Evolutionary conservation across 805 yeast genomes (phyloP), one percentile per base, ranked within the genome.

Genomic region (Ogataea minuta): DNA sequence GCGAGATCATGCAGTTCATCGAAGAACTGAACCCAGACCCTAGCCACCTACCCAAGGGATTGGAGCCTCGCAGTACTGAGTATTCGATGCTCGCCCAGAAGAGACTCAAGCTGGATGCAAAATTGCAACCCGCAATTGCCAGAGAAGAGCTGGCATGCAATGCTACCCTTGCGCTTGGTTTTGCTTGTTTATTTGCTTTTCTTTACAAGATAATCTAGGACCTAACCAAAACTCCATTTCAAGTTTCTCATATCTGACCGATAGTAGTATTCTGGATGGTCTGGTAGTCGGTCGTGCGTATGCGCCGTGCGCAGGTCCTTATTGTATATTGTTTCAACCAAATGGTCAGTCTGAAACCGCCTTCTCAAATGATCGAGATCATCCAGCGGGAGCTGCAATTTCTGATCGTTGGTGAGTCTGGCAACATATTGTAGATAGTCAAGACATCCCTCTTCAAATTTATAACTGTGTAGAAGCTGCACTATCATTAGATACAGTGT

Each of bases 1-100:
- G 93, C 37, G 84, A 85, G 62, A 78, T 93, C 48, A 95, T 88
- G 56, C 95, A 86, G 67, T 84, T 78, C 63, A 81, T 91, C 54
- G 96, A 91, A 59, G 69, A 71, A 35, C 71, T 84, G 74, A 79
- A 79, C 59, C 93, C 90, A 47, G 56, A 62, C 23, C 60, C 61
- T 21, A 62, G 61, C 10, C 70, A 81, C 40, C 56, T 81, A 36
- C 90, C 90, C 29, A 38, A 45, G 9, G 81, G 82, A 14, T 75
- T 72, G 28, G 62, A 59, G 24, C 60, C 64, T 48, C 68, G 72
- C 45, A 60, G 62, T 33, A 78, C 79, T 12, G 71, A 70, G 12
- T 66, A 68, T 45, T 73, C 67, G 44, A 59, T 72, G 54, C 71
- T 71, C 46, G 77, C 77, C 2, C 42, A 69, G 20, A 70, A 64